Evolutionary conservation across 495 filamentous ascomycete species (phyloP).

Genomic region (Xylaria longipes): DNA sequence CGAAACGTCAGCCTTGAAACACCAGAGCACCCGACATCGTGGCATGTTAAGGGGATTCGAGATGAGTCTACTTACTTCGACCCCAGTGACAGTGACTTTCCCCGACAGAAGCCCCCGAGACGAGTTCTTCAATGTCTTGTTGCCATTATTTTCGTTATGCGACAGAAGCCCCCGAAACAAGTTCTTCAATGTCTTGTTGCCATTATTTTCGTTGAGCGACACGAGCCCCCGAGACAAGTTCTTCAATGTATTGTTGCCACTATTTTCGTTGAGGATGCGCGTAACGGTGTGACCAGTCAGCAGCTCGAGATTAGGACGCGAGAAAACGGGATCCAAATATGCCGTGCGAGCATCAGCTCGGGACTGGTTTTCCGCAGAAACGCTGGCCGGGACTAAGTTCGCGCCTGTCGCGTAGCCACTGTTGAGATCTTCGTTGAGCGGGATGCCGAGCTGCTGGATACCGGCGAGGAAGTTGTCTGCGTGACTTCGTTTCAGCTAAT

Average conservation of each 20-base stretch:
- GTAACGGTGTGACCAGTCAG: constrained; percentile 53
- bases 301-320: constrained; percentile 54
- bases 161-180: too few relatives aligned
- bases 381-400: constrained; percentile 52
- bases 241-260: constrained; percentile 34
- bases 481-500: constrained; percentile 19
- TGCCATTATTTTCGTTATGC: constrained; percentile 10
- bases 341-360: constrained; percentile 58
- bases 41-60: neutral
- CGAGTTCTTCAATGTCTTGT: constrained; percentile 44
- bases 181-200: constrained; percentile 37
- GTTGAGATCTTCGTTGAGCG: constrained; percentile 52
- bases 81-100: constrained; percentile 2
- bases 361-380: constrained; percentile 54
- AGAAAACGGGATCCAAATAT: constrained; percentile 50
- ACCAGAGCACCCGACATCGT: neutral
- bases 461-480: constrained; percentile 59
- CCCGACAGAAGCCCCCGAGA: too few relatives aligned
- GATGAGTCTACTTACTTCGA: constrained; percentile 13
- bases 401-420: constrained; percentile 56
- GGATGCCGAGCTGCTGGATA: constrained; percentile 57
- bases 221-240: constrained; percentile 44
- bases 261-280: constrained; percentile 40
- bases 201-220: constrained; percentile 27
- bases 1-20: constrained; percentile 35